phyloP scores from a whole-genome alignment of 2,329 filamentous ascomycete genomes.

The Emmonsiellopsis sp. region DNA sequence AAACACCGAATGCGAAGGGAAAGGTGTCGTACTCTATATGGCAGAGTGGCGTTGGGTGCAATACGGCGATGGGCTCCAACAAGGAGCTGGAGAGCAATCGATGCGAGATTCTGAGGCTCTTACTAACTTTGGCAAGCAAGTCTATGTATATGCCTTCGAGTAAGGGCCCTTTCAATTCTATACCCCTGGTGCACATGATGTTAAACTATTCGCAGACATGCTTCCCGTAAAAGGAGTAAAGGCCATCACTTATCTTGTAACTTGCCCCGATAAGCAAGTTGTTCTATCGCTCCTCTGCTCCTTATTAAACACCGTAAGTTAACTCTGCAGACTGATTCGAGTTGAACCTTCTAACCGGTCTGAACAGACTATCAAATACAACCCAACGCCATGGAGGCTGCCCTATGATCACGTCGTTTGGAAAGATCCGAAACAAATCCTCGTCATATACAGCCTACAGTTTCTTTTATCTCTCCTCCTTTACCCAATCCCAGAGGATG shows the following conservation, averaged over 20 bases:
- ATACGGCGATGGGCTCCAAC: slow-evolving; percentile 75
- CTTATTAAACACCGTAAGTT: slow-evolving; percentile 76
- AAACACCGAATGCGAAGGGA: slow-evolving; percentile 57
- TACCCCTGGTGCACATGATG: slow-evolving; percentile 6
- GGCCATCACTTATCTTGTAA: slow-evolving; percentile 80
- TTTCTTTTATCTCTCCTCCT: slow-evolving; percentile 76
- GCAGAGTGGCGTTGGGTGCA: slow-evolving; percentile 96
- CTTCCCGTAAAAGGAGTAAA: slow-evolving; percentile 76
- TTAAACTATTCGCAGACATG: slow-evolving; percentile 34
- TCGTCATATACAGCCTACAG: slow-evolving; percentile 88
- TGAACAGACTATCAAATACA: slow-evolving; percentile 78
- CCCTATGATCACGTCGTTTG: slow-evolving; percentile 90
- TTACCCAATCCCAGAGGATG: slow-evolving; percentile 77
- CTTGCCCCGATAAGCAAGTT: slow-evolving; percentile 80
- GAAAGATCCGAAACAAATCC: slow-evolving; percentile 78
- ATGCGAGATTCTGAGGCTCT: slow-evolving; percentile 75
- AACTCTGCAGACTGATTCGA: neutral
- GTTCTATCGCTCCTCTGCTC: slow-evolving; percentile 88
- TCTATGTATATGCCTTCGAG: slow-evolving; percentile 87
- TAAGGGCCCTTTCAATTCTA: slow-evolving; percentile 22
- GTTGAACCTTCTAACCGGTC: slow-evolving; percentile 2
- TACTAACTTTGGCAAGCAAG: slow-evolving; percentile 78
- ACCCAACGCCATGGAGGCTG: slow-evolving; percentile 85
- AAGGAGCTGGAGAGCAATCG: slow-evolving; percentile 91
- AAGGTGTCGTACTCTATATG: slow-evolving; percentile 92